Evolutionary conservation across 2,329 filamentous ascomycete species (phyloP).

Genomic region (Colletotrichum phormii): DNA sequence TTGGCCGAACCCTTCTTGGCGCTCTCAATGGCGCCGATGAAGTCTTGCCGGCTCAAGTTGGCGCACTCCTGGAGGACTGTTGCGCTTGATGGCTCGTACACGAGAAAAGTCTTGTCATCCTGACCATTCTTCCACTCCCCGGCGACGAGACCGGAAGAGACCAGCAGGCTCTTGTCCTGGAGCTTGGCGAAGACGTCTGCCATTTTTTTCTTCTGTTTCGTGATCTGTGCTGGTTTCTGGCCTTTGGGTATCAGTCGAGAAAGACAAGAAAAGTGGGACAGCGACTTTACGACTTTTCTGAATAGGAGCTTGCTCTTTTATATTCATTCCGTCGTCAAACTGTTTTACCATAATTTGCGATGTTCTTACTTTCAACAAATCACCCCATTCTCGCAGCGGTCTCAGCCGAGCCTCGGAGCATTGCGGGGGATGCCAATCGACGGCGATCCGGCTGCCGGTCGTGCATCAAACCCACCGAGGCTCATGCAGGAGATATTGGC

Average conservation of each 20-base stretch:
- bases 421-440: conserved; percentile 8
- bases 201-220: background rate
- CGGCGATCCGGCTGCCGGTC: conserved; percentile 6
- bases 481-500: background rate
- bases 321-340: too few species aligned
- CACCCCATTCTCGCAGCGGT: conserved; percentile 19
- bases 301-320: background rate
- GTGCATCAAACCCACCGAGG: background rate
- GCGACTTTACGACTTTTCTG: too few species aligned
- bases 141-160: conserved; percentile 47
- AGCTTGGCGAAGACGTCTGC: conserved; percentile 9
- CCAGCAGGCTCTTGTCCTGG: conserved; percentile 14
- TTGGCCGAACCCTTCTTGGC: conserved; percentile 51
- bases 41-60: conserved; percentile 49
- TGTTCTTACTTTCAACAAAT: background rate
- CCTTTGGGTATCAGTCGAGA: background rate
- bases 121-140: conserved; percentile 58
- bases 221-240: background rate
- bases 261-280: too few species aligned
- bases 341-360: background rate
- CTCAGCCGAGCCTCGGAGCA: conserved; percentile 18
- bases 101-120: conserved; percentile 60
- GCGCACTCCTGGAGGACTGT: conserved; percentile 61
- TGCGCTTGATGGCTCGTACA: conserved; percentile 65
- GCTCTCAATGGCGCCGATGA: conserved; percentile 49